Percentiles rank a stretch among this genome's conserved stretches.
Conservation (phyloP, 2,329 filamentous ascomycete species). For the Alternaria triticimaculans region DNA sequence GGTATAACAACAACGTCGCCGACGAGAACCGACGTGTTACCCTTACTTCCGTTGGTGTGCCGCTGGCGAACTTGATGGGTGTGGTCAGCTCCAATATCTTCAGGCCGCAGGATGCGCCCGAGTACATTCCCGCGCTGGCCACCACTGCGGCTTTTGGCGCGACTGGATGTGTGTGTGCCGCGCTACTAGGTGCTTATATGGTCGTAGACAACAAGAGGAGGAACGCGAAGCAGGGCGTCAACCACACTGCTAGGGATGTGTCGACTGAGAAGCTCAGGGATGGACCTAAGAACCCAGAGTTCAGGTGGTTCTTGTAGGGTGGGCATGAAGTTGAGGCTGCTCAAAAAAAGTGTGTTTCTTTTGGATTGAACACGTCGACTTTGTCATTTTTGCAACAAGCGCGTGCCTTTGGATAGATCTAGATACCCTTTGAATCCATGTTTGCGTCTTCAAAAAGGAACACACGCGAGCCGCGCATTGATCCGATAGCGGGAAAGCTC, state of each 20-base stretch:
- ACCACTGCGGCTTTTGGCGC: constrained; percentile 71
- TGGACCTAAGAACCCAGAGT: constrained; percentile 52
- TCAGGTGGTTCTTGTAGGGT: constrained; percentile 52
- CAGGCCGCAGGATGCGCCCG: constrained; percentile 66
- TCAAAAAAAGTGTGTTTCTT: not conserved
- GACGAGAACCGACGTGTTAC: constrained; percentile 75
- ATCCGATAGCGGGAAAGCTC: constrained; percentile 1
- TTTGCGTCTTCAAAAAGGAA: not conserved
- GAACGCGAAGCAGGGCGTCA: constrained; percentile 63
- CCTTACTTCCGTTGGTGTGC: constrained; percentile 75
- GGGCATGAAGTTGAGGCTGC: not conserved
- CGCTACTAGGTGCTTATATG: constrained; percentile 68
- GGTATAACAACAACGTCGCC: constrained; percentile 85
- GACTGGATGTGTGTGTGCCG: constrained; percentile 62
- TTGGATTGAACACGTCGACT: not conserved
- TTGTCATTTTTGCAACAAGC: not conserved
- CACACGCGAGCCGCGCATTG: not conserved
- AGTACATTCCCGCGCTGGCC: constrained; percentile 70
- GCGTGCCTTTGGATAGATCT: not conserved
- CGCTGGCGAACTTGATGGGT: constrained; percentile 78
- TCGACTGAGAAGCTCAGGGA: constrained; percentile 55
- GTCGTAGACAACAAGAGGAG: constrained; percentile 68
- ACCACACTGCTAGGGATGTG: constrained; percentile 59
- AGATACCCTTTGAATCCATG: not conserved
- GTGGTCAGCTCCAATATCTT: constrained; percentile 74